phyloP scores from a whole-genome alignment of 192 early-diverging fungal genomes.

The Backusella westeae region DNA sequence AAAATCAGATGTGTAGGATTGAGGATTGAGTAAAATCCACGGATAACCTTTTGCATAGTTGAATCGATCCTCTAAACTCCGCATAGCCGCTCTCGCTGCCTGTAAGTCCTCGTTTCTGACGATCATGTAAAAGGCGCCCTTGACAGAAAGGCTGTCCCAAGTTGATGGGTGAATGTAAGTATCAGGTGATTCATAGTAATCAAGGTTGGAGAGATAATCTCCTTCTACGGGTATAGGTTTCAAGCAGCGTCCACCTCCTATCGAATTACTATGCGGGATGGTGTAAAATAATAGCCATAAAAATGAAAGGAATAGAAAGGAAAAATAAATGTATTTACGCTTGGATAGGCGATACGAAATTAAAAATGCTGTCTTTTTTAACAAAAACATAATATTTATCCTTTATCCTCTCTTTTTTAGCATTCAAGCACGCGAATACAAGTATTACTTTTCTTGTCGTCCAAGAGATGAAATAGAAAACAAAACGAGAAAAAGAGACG shows the following conservation, averaged over 20 bases:
- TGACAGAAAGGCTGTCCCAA: slow-evolving; percentile 22
- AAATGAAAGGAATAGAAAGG: neutral
- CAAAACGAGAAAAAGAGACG: neutral
- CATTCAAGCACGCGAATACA: neutral
- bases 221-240: neutral
- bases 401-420: neutral
- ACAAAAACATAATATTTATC: neutral
- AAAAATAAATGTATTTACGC: neutral
- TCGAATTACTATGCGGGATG: neutral
- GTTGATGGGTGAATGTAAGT: neutral
- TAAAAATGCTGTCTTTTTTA: neutral
- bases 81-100: slow-evolving; percentile 55
- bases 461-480: neutral
- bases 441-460: neutral
- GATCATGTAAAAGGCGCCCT: slow-evolving; percentile 72
- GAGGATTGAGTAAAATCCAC: slow-evolving; percentile 84
- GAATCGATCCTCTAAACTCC: slow-evolving; percentile 76
- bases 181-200: neutral
- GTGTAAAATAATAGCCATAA: neutral
- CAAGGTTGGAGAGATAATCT: neutral
- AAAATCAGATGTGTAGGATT: slow-evolving; percentile 68
- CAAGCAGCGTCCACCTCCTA: neutral
- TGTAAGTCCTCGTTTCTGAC: slow-evolving; percentile 69
- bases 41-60: slow-evolving; percentile 75
- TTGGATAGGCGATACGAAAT: neutral